Percentiles rank a stretch among this genome's conserved stretches.
Conservation (phyloP, 2,329 filamentous ascomycete genomes). For the Paecilomyces sp. region DNA sequence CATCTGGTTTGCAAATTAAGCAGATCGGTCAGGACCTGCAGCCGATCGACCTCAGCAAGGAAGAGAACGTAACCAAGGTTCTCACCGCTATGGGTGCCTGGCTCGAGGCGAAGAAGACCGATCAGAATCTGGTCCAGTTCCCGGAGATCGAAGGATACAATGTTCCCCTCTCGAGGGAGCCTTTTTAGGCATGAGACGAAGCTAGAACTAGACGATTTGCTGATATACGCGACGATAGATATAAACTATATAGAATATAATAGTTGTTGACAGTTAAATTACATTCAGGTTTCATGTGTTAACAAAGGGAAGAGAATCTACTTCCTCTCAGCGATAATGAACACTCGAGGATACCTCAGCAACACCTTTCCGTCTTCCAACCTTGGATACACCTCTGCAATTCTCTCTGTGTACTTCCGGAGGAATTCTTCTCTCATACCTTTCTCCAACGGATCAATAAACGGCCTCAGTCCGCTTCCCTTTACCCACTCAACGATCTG, state of each 20-base stretch:
- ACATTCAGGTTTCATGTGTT: background rate
- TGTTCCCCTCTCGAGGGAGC: background rate
- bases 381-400: conserved; percentile 40
- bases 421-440: conserved; percentile 40
- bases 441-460: conserved; percentile 40
- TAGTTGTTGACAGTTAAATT: background rate
- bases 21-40: conserved; percentile 48
- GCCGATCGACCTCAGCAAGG: conserved; percentile 45
- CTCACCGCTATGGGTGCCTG: background rate
- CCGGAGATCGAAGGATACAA: background rate
- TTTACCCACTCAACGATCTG: conserved; percentile 56
- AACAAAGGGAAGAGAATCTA: conserved; percentile 1
- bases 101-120: background rate
- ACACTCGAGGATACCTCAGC: conserved; percentile 27
- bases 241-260: background rate
- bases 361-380: conserved; percentile 47
- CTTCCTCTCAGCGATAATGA: conserved; percentile 16
- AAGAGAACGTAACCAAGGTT: conserved; percentile 34
- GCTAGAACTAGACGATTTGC: background rate
- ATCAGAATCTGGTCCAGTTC: background rate
- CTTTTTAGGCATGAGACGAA: background rate
- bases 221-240: background rate
- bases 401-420: conserved; percentile 37
- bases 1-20: conserved; percentile 45
- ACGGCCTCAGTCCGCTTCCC: conserved; percentile 51